Evolutionary conservation across 768 basidiomycete species (phyloP), one percentile per base, ranked within the genome.

Genomic region (Hygrocybe coccinea): DNA sequence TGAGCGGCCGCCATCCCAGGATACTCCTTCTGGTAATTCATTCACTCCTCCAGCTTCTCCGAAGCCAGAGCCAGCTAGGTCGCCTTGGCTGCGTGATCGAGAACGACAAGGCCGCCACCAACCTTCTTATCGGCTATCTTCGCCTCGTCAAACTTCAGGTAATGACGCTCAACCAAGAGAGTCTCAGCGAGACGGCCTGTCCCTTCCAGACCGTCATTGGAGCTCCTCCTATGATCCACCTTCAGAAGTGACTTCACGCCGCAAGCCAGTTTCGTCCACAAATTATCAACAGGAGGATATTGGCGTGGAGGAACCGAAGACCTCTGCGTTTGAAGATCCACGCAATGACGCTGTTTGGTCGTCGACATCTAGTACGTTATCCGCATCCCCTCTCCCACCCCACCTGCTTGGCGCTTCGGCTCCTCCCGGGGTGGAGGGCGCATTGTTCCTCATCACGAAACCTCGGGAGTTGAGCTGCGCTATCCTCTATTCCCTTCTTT

Each of bases 341-440:
- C 55, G 25, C 44, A 52, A 57, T 52, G 59, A 58, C 50, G 38
- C 49, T 51, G 49, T 34, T 50, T 22, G 21, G 55, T 50, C 50
- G 36, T 43, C 55, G 63, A 60, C 76, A 73, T 67, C 75, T 69
- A 82, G 82, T 83, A 83, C 82, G 81, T 83, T 82, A 72, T 81
- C 79, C 74, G 77, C 79, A 76, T 80, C 58, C 59, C 61, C 64
- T 58, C 67, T 69, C 71, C 69, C 68, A 70, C 64, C 74, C 65
- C 69, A 67, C 64, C 62, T 62, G 67, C 59, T 33, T 59, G 62
- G 64, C 52, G 46, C 52, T 56, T 57, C 54, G 46, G 44, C 48
- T 54, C 47, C 57, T 65, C 62, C 58, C 37, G 52, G 51, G 58
- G 59, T 58, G 58, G 62, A 59, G 57, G 54, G 55, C 47, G 51